Evolutionary conservation across 2,329 filamentous ascomycete genomes (phyloP).

Genomic region (Zalaria sp.): DNA sequence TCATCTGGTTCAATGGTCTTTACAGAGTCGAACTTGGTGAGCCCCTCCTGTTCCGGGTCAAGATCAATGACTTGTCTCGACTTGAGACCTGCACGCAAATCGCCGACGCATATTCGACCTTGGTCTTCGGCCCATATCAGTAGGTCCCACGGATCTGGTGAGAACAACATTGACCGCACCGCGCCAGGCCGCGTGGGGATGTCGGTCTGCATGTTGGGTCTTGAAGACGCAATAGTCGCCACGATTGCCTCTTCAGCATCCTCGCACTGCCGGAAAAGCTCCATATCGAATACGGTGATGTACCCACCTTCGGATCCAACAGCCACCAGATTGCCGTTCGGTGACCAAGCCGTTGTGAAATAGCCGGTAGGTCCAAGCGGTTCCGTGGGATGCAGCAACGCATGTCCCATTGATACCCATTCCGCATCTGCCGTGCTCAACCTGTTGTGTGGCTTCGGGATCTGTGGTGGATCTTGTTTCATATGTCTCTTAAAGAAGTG

Average conservation of each 20-base stretch:
- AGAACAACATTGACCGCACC: constrained; percentile 83
- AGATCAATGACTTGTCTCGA: constrained; percentile 56
- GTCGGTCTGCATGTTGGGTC: constrained; percentile 39
- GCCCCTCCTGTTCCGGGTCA: constrained; percentile 40
- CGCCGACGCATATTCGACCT: constrained; percentile 58
- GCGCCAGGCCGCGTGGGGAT: constrained; percentile 45
- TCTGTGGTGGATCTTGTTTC: constrained; percentile 16
- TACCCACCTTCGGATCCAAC: constrained; percentile 69
- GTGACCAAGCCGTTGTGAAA: constrained; percentile 66
- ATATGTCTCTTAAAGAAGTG: constrained; percentile 59
- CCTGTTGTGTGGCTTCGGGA: constrained; percentile 22
- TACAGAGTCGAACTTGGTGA: constrained; percentile 11
- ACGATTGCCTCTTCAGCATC: constrained; percentile 45
- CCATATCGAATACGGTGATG: constrained; percentile 59
- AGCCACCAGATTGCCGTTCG: constrained; percentile 55
- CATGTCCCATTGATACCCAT: constrained; percentile 27
- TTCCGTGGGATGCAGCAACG: constrained; percentile 25
- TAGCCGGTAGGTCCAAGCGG: constrained; percentile 38
- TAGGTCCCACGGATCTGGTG: constrained; percentile 77
- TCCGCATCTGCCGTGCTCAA: constrained; percentile 18
- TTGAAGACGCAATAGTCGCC: constrained; percentile 63
- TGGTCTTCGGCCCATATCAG: constrained; percentile 90
- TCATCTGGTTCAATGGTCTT: no score
- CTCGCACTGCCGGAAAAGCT: constrained; percentile 19
- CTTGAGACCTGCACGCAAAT: constrained; percentile 52